These are phyloP conservation scores for Cladosporium colombiae DNA, from an alignment of 2,329 filamentous ascomycete species.

Conservation along the genomic window DNA sequence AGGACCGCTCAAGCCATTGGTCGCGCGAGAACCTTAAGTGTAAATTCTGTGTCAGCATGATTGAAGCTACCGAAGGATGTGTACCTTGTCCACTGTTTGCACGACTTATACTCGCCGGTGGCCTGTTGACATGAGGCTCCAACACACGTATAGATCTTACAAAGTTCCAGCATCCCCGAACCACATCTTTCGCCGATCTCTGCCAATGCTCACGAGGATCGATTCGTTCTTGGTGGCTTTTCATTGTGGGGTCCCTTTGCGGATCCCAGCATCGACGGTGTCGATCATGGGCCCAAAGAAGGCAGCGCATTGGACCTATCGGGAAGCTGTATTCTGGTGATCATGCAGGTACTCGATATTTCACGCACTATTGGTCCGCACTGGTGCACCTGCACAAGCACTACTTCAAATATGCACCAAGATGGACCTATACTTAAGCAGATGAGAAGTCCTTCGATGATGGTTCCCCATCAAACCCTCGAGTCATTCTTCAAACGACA, in stretches of 20 bases:
- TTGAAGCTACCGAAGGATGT: no score
- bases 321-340: neutral
- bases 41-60: neutral
- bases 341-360: neutral
- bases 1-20: neutral
- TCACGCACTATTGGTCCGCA: neutral
- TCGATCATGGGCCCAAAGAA: neutral
- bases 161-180: no score
- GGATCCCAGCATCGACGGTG: constrained; percentile 4
- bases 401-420: neutral
- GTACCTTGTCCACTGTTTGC: neutral
- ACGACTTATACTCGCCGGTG: no score
- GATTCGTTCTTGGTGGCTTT: no score
- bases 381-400: neutral
- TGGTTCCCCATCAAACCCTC: neutral
- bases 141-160: no score
- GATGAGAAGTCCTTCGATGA: neutral
- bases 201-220: no score
- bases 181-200: no score
- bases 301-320: neutral
- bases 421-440: neutral
- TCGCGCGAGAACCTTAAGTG: neutral
- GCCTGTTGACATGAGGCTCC: no score
- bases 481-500: neutral
- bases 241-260: no score